These are phyloP conservation scores for Xylaria castorea DNA, from an alignment of 495 filamentous ascomycete genomes.

Conservation along the genomic window DNA sequence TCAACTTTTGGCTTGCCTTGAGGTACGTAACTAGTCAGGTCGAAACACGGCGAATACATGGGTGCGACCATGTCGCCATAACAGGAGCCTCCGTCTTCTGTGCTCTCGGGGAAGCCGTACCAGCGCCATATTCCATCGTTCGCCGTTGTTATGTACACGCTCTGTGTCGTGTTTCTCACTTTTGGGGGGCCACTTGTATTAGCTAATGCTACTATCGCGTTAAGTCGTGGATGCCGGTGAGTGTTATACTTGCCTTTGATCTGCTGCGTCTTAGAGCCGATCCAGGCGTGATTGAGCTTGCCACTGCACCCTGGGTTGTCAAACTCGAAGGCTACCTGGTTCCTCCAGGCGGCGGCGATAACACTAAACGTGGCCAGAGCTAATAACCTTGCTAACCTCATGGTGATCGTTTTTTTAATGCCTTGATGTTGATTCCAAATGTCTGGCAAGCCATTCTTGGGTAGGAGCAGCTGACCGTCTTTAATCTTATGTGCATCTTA, in stretches of 20 bases:
- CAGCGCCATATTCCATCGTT: constrained; percentile 21
- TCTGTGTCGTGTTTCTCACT: constrained; percentile 15
- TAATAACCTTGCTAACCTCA: constrained; percentile 1
- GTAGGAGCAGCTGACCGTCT: neutral
- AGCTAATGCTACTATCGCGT: neutral
- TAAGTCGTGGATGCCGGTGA: neutral
- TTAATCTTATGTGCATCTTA: neutral
- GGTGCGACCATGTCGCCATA: constrained; percentile 2
- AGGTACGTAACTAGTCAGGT: neutral
- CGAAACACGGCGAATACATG: constrained; percentile 6
- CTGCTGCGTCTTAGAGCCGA: neutral
- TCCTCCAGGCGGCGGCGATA: neutral
- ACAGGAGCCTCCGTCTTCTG: constrained; percentile 4
- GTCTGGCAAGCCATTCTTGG: neutral
- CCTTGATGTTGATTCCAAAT: neutral
- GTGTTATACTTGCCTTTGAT: neutral
- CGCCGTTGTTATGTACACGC: constrained; percentile 2
- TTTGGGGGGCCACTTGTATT: neutral
- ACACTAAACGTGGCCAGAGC: neutral
- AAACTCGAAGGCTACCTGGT: constrained; percentile 11
- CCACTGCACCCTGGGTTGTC: neutral
- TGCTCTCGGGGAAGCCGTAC: constrained; percentile 16
- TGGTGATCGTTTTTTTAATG: neutral
- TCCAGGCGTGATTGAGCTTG: neutral
- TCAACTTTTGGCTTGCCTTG: constrained; percentile 13